Evolutionary conservation across 306 rosid genomes (phyloP).

Genomic region (Castanea crenata): DNA sequence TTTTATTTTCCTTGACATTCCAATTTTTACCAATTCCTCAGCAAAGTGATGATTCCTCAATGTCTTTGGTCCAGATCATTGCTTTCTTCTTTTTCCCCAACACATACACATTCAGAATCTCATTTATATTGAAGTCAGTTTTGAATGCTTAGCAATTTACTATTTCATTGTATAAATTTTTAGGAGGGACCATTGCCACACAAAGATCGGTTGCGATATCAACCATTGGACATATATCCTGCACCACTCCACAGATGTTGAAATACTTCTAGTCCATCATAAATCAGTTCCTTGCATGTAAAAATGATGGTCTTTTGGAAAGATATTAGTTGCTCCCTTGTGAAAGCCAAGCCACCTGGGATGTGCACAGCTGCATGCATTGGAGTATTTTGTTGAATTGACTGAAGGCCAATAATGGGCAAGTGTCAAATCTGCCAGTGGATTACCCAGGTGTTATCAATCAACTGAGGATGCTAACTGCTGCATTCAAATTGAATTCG

Average conservation of each 20-base stretch:
- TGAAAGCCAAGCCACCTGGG: neutral
- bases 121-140: neutral
- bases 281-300: constrained; percentile 9
- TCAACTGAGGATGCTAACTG: neutral
- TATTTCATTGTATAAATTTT: constrained; percentile 16
- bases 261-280: constrained; percentile 20
- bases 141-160: neutral
- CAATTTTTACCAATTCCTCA: neutral
- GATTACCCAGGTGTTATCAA: neutral
- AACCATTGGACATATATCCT: constrained; percentile 56
- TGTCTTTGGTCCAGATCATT: neutral
- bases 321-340: neutral
- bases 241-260: constrained; percentile 90
- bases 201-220: constrained; percentile 59
- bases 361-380: neutral
- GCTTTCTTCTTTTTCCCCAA: neutral
- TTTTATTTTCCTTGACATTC: neutral
- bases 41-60: neutral
- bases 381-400: neutral
- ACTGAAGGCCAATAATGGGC: neutral
- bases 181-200: constrained; percentile 82
- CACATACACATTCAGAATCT: neutral
- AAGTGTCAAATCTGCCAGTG: neutral
- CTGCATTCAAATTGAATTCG: neutral
- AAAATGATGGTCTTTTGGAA: constrained; percentile 1